A percentile compares a stretch with the other conserved stretches of the same genome.
phyloP scores from a whole-genome alignment of 371 early-diverging fungal genomes.

The Circinella umbellata region DNA sequence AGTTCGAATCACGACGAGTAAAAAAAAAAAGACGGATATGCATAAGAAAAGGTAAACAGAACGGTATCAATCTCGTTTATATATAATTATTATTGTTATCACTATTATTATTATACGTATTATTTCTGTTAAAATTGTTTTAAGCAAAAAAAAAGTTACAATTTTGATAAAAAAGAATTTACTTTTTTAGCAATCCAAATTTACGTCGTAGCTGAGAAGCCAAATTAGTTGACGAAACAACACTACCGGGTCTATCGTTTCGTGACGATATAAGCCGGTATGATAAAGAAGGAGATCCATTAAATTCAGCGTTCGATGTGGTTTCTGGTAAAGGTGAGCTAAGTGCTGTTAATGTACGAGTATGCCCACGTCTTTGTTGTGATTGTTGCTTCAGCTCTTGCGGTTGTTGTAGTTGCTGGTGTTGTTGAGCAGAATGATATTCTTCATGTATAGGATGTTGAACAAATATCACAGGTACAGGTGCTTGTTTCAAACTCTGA shows the following conservation, averaged over 20 bases:
- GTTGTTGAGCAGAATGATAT: neutral
- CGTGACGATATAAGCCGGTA: neutral
- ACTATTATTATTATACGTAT: no score
- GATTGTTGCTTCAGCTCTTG: neutral
- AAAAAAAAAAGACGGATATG: no score
- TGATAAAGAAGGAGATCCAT: conserved; percentile 5
- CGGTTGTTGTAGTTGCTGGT: neutral
- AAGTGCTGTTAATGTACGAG: conserved; percentile 10
- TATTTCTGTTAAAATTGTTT: no score
- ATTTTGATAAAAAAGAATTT: neutral
- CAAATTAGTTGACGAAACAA: neutral
- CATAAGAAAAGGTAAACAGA: no score
- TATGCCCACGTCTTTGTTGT: conserved; percentile 6
- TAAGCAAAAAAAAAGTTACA: neutral
- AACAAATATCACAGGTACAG: conserved; percentile 19
- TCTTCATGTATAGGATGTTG: conserved; percentile 11
- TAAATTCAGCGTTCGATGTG: neutral
- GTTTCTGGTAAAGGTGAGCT: conserved; percentile 4
- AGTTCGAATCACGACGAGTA: no score
- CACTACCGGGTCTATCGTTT: neutral
- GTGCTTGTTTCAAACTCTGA: conserved; percentile 13
- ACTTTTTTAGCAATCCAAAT: conserved; percentile 6
- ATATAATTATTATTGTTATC: no score
- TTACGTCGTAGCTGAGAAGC: conserved; percentile 3
- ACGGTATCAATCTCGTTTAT: no score